phyloP scores from a whole-genome alignment of 257 asterid species.

The Apocynum venetum region DNA sequence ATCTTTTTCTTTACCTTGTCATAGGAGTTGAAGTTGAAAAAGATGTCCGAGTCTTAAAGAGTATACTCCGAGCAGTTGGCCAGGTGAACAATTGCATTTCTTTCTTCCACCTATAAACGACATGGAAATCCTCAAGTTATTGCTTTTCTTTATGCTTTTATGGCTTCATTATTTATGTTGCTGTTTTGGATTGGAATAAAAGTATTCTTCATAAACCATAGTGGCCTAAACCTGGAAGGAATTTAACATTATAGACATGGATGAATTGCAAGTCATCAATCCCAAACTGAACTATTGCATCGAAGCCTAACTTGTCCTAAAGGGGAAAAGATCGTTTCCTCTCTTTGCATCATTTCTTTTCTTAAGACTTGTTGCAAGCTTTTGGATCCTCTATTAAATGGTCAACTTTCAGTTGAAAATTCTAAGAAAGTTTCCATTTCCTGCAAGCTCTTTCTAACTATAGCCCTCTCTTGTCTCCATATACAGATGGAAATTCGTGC shows the following conservation, averaged over 20 bases:
- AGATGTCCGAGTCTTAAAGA: conserved; percentile 79
- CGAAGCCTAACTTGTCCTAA: not conserved
- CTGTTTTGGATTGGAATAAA: not conserved
- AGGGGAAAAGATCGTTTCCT: not conserved
- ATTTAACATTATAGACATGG: not conserved
- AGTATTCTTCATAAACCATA: not conserved
- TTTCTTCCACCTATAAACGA: not conserved
- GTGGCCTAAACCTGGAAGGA: not conserved
- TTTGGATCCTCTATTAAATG: not conserved
- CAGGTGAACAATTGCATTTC: conserved; percentile 44
- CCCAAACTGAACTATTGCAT: not conserved
- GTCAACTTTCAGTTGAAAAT: not conserved
- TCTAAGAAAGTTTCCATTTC: not conserved
- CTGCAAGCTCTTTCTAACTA: conserved; percentile 10
- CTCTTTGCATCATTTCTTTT: not conserved
- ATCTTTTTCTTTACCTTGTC: conserved; percentile 26
- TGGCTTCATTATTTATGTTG: not conserved
- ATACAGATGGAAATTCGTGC: conserved; percentile 87
- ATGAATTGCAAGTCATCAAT: not conserved
- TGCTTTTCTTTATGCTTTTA: not conserved
- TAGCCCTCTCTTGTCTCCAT: conserved; percentile 11
- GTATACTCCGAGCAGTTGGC: conserved; percentile 85
- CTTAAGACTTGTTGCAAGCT: not conserved
- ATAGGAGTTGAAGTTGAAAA: conserved; percentile 80
- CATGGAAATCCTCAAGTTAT: not conserved